A percentile compares a stretch with the other conserved stretches of the same genome.
These are phyloP conservation scores for Paramecium biaurelia DNA, from an alignment of 73 alveolate genomes.

Conservation along the genomic window DNA sequence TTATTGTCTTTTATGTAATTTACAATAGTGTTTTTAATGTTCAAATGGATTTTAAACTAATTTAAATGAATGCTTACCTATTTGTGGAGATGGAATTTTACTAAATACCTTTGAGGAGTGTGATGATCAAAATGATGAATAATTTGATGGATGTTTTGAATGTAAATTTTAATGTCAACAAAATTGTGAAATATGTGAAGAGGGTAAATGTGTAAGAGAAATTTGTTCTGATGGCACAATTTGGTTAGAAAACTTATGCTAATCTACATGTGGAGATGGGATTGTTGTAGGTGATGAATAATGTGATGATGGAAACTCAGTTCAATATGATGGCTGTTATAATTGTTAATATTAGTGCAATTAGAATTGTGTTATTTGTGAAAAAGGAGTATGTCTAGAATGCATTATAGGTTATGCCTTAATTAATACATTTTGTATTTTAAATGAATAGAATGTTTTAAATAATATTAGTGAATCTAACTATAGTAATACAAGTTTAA, in stretches of 20 bases:
- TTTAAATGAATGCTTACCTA: slow-evolving; percentile 61
- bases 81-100: slow-evolving; percentile 25
- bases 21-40: background rate
- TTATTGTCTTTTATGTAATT: slow-evolving; percentile 2
- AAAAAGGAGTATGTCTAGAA: background rate
- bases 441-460: background rate
- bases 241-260: background rate
- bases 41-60: background rate
- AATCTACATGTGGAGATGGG: background rate
- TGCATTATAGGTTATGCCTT: background rate
- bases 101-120: background rate
- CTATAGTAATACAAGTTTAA: no score
- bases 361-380: background rate
- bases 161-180: background rate
- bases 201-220: background rate
- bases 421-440: background rate
- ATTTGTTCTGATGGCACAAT: background rate
- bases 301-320: background rate
- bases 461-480: no score
- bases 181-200: background rate
- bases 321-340: background rate
- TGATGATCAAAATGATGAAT: background rate
- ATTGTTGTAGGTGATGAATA: slow-evolving; percentile 61
- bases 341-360: background rate
- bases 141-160: background rate